Evolutionary conservation across 2,329 filamentous ascomycete species (phyloP), one percentile per base, ranked within the genome.

Genomic region (Geosmithia flava): DNA sequence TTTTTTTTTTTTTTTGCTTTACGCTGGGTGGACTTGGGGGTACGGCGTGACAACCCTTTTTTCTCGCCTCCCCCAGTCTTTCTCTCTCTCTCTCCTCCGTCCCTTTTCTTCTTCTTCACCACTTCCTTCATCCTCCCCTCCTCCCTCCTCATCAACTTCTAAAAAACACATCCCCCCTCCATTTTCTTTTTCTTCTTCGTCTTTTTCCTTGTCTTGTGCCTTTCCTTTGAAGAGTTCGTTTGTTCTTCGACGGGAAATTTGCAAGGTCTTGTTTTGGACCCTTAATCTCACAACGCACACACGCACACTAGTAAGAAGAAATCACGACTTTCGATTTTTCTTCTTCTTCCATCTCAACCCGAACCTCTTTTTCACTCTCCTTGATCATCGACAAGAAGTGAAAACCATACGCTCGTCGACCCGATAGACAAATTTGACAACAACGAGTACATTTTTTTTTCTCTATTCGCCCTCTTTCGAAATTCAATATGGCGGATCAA

Each of bases 401-500:
- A 55, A n/a, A n/a, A 50, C 15, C 41, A 29, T 20, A 13, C 23
- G 23, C 20, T 51, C 46, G 44, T 44, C 47, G 39, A 53, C 46
- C 7, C 37, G 11, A 30, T 45, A 16, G 33, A 30, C 51, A 52
- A 57, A n/a, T n/a, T n/a, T n/a, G 23, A 27, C 23, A 5, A 46
- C 48, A 49, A 54, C 44, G 30, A 51, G 47, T 27, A 39, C 20
- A 47, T 27, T 40, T 20, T 42, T 41, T 37, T 42, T 20, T 42
- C 7, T n/a, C n/a, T n/a, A n/a, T n/a, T n/a, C n/a, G n/a, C 45
- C 5, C 56, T 49, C 47, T 53, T 48, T 47, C 50, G 58, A 44
- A 20, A 41, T 20, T 59, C 70, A 83, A 68, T 63, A 89, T 89
- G 85, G 85, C 85, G 66, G 84, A 87, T 61, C 83, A 90, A 74